These are phyloP conservation scores for Pterocarpus santalinus DNA, from an alignment of 306 rosid genomes.

Conservation along the genomic window DNA sequence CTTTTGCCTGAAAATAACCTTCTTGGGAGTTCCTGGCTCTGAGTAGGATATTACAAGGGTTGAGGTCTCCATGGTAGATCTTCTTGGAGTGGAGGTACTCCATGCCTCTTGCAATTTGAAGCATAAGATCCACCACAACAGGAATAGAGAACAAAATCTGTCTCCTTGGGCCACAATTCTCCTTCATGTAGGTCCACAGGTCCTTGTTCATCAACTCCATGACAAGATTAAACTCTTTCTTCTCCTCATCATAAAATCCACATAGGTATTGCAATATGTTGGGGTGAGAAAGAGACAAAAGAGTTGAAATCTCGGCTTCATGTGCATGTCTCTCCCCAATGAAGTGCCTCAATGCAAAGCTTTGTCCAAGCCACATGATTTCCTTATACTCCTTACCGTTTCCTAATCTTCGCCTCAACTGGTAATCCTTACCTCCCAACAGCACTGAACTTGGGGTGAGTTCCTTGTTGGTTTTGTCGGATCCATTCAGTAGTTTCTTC, in stretches of 20 bases:
- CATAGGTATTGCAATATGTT: slow-evolving; percentile 74
- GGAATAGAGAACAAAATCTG: slow-evolving; percentile 73
- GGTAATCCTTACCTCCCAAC: slow-evolving; percentile 69
- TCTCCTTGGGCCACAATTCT: slow-evolving; percentile 79
- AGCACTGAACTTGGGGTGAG: slow-evolving; percentile 66
- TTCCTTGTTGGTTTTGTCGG: slow-evolving; percentile 44
- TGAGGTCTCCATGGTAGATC: slow-evolving; percentile 81
- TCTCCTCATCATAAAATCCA: slow-evolving; percentile 80
- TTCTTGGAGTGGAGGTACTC: slow-evolving; percentile 80
- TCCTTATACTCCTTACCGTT: slow-evolving; percentile 74
- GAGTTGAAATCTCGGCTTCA: slow-evolving; percentile 59
- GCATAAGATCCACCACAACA: slow-evolving; percentile 88
- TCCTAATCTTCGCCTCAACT: slow-evolving; percentile 73
- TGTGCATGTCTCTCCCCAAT: slow-evolving; percentile 58
- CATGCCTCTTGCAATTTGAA: slow-evolving; percentile 93
- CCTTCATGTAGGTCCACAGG: slow-evolving; percentile 73
- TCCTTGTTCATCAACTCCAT: slow-evolving; percentile 87
- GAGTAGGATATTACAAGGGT: slow-evolving; percentile 71
- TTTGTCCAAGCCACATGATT: slow-evolving; percentile 89
- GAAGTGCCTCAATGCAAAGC: slow-evolving; percentile 76
- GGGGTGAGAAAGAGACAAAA: slow-evolving; percentile 80
- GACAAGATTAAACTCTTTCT: slow-evolving; percentile 73
- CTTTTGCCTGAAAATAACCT: slow-evolving; percentile 77
- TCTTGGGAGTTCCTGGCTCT: slow-evolving; percentile 70
- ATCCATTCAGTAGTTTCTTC: slow-evolving; percentile 57